These are phyloP conservation scores for Penicillium sclerotigenum DNA, from an alignment of 2,329 filamentous ascomycete genomes.

Conservation along the genomic window DNA sequence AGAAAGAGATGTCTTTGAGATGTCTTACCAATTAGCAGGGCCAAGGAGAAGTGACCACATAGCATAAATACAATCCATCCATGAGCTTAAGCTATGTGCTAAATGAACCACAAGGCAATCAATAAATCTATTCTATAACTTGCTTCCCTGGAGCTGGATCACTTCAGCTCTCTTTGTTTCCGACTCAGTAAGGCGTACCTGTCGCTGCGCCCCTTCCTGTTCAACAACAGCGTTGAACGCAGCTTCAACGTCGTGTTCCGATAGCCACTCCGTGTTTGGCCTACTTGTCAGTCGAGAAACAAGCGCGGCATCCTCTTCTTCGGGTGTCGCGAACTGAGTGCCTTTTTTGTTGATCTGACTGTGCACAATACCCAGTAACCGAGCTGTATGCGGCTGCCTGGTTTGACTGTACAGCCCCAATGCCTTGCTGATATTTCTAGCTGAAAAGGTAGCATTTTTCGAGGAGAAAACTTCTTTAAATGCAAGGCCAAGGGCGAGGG, in stretches of 20 bases:
- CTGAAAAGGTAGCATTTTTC: not conserved
- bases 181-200: not conserved
- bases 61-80: not conserved
- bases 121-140: not conserved
- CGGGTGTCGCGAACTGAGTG: conserved; percentile 1
- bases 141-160: not conserved
- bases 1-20: not conserved
- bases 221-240: conserved; percentile 30
- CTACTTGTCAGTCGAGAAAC: conserved; percentile 36
- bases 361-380: conserved; percentile 37
- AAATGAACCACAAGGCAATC: not conserved
- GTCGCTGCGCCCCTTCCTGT: conserved; percentile 1
- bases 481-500: conserved; percentile 44
- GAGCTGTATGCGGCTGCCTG: conserved; percentile 43
- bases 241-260: conserved; percentile 47
- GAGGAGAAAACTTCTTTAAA: conserved; percentile 36
- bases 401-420: conserved; percentile 45
- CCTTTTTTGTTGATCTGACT: conserved; percentile 10
- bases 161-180: not conserved
- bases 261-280: conserved; percentile 44
- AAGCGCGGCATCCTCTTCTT: conserved; percentile 41
- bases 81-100: not conserved
- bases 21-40: not conserved
- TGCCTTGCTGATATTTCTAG: conserved; percentile 27
- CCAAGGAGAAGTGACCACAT: not conserved